A percentile compares a stretch with the other conserved stretches of the same genome.
Evolutionary conservation across 371 early-diverging fungal species (phyloP).

Genomic region (Mortierella sp.): DNA sequence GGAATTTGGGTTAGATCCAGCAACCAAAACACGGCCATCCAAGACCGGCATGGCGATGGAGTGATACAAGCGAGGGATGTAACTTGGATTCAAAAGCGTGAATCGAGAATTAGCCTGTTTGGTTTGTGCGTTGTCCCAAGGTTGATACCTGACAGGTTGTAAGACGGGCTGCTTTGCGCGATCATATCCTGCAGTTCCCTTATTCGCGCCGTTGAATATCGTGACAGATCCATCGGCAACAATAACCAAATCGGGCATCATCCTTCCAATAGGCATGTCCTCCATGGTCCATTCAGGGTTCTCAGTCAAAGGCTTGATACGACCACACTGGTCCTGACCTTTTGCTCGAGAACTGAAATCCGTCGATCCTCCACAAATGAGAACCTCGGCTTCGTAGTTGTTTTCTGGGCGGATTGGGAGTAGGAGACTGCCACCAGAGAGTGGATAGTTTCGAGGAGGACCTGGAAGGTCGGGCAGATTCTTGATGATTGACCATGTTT

Average conservation of each 20-base stretch:
- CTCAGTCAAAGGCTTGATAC: constrained; percentile 43
- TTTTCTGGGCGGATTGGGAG: constrained; percentile 61
- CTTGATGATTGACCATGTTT: constrained; percentile 60
- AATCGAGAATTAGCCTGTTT: constrained; percentile 40
- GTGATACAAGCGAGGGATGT: constrained; percentile 63
- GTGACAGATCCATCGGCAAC: constrained; percentile 65
- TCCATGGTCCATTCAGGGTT: constrained; percentile 59
- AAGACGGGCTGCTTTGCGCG: constrained; percentile 53
- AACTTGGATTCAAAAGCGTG: constrained; percentile 47
- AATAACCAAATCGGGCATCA: constrained; percentile 61
- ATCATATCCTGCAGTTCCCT: constrained; percentile 62
- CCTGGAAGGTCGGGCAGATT: constrained; percentile 69
- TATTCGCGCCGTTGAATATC: constrained; percentile 62
- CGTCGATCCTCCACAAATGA: constrained; percentile 63
- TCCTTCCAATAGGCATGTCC: constrained; percentile 58
- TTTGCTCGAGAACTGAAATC: constrained; percentile 24
- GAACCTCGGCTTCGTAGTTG: constrained; percentile 58
- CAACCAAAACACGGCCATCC: constrained; percentile 65
- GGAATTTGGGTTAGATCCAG: constrained; percentile 63
- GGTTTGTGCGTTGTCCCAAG: constrained; percentile 28
- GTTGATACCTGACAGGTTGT: constrained; percentile 61
- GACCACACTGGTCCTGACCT: constrained; percentile 54
- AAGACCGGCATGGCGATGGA: constrained; percentile 61
- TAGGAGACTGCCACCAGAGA: constrained; percentile 68
- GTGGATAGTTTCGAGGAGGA: constrained; percentile 71